phyloP scores from a whole-genome alignment of 495 filamentous ascomycete species.

The Aspergillus olivimuriae region DNA sequence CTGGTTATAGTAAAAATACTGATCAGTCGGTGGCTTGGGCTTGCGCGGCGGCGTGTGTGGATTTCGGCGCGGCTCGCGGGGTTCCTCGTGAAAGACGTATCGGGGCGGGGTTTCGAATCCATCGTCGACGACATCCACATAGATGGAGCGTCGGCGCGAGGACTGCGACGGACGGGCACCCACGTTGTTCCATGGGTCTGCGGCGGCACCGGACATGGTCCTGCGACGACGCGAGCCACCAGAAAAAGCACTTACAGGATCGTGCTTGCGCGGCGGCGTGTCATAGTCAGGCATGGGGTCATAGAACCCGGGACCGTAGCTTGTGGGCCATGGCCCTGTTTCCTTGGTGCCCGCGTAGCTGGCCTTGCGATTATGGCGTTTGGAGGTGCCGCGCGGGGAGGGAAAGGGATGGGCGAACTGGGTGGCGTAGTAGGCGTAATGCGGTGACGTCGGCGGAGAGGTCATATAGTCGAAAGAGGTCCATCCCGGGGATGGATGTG shows the following conservation, averaged over 20 bases:
- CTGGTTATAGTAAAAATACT: slow-evolving; percentile 46
- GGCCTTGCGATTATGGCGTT: slow-evolving; percentile 42
- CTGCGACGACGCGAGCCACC: slow-evolving; percentile 34
- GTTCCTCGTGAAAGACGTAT: slow-evolving; percentile 18
- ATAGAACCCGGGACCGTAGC: slow-evolving; percentile 34
- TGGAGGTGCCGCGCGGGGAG: slow-evolving; percentile 34
- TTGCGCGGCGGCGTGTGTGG: slow-evolving; percentile 37
- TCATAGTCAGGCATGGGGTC: slow-evolving; percentile 42
- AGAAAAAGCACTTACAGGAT: slow-evolving; percentile 54
- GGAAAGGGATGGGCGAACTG: slow-evolving; percentile 34
- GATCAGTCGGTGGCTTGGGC: slow-evolving; percentile 47
- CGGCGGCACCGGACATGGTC: slow-evolving; percentile 31
- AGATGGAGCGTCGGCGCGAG: slow-evolving; percentile 46
- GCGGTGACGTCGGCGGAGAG: slow-evolving; percentile 45
- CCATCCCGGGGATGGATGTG: slow-evolving; percentile 43
- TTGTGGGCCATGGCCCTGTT: slow-evolving; percentile 35
- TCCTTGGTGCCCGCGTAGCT: slow-evolving; percentile 40
- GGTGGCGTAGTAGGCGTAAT: slow-evolving; percentile 43
- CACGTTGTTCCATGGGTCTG: slow-evolving; percentile 33
- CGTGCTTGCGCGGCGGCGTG: slow-evolving; percentile 46
- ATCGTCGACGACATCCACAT: slow-evolving; percentile 50
- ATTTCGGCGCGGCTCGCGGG: slow-evolving; percentile 28
- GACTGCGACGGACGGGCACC: slow-evolving; percentile 31
- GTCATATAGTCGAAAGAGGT: slow-evolving; percentile 44
- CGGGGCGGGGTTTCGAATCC: slow-evolving; percentile 38